Evolutionary conservation across 352 stramenopile species (phyloP), one percentile per base, ranked within the genome.

Genomic region (Phytophthora melonis): DNA sequence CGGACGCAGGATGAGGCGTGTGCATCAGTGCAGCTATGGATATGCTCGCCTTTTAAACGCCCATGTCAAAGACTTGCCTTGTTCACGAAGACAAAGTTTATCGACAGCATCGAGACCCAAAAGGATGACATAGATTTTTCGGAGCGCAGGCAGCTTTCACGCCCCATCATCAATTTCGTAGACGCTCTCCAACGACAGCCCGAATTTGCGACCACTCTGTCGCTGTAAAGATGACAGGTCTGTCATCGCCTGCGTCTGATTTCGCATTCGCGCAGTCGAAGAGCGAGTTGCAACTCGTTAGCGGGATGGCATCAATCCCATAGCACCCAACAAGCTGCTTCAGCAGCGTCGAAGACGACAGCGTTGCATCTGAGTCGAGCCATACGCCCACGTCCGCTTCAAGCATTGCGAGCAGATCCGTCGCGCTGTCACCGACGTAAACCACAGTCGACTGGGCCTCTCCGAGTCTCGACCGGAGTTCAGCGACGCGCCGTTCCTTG

Each of bases 351-450:
- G 75, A 41, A 7, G 75, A 70, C 0, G 61, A 61, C 25, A 61
- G 47, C 0, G 23, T 32, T 4, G 30, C 30, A 21, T 66, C 49
- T 3, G 74, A 14, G 52, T 30, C 11, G 2, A 93, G 55, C 41
- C 68, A 82, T 59, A 93, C 69, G 4, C 84, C 88, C 8, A 93
- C 75, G 66, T 95, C 86, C 21, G 86, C 88, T 27, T 84, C 71
- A 19, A 90, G 47, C 74, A 93, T 72, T 13, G 83, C 86, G 13
- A 93, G 60, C 27, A 93, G 36, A 67, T 95, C 88, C 47, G 87
- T 93, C 0, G 75, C 77, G 50, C 86, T 92, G 53, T 95, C 88
- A 9, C 88, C 88, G 21, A 95, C 72, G 60, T 86, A 95, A n/a
- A 92, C 61, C 3, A 86, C 27, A 0, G 67, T 59, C 3, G 47